Conservation (phyloP, 2,329 filamentous ascomycete genomes). For the Dryadomyces sulphureus region DNA sequence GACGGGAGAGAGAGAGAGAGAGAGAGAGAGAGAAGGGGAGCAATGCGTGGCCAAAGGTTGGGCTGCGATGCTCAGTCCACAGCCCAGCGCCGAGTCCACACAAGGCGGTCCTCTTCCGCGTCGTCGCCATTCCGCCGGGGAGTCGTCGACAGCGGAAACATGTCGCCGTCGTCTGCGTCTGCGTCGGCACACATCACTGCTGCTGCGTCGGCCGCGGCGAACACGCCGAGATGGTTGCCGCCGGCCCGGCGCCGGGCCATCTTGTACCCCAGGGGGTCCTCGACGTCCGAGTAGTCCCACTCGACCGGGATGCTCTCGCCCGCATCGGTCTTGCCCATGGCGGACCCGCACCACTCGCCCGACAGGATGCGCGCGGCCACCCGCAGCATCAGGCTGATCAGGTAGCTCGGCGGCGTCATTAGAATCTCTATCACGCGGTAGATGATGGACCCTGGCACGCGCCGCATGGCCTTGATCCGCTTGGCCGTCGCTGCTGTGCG, state of each 20-base stretch:
- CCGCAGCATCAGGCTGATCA: slow-evolving; percentile 65
- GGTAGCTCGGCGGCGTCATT: slow-evolving; percentile 63
- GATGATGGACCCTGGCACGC: slow-evolving; percentile 50
- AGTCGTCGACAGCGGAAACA: neutral
- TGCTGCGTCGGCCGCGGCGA: slow-evolving; percentile 8
- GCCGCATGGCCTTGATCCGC: slow-evolving; percentile 29
- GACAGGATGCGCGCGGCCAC: slow-evolving; percentile 63
- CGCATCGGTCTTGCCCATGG: slow-evolving; percentile 34
- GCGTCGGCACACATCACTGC: slow-evolving; percentile 6
- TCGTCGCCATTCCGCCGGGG: slow-evolving; percentile 2
- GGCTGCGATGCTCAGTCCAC: slow-evolving; percentile 4
- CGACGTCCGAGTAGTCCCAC: slow-evolving; percentile 46
- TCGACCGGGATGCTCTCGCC: slow-evolving; percentile 41
- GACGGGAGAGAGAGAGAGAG: neutral
- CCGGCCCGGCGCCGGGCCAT: slow-evolving; percentile 1
- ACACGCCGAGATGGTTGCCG: slow-evolving; percentile 1
- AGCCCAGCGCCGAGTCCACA: slow-evolving; percentile 10
- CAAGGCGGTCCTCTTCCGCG: slow-evolving; percentile 6
- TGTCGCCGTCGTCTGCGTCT: slow-evolving; percentile 1
- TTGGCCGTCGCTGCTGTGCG: no score
- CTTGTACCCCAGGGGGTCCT: slow-evolving; percentile 10
- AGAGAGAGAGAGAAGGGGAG: neutral
- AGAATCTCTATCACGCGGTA: slow-evolving; percentile 65
- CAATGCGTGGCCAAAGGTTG: neutral
- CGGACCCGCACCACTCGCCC: slow-evolving; percentile 46